These are phyloP conservation scores for Anisodus tanguticus DNA, from an alignment of 257 asterid species.

Conservation along the genomic window DNA sequence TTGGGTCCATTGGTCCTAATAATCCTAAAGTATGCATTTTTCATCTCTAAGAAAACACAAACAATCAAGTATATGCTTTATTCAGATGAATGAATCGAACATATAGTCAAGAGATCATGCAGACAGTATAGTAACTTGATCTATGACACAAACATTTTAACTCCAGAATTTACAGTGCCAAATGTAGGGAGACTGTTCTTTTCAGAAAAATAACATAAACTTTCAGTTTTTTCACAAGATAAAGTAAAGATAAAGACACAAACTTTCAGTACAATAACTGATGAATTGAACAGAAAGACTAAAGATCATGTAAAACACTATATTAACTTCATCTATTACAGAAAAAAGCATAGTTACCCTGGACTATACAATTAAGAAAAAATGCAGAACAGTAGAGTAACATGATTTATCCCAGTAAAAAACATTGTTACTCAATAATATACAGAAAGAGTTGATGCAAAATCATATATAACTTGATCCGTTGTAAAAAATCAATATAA, in stretches of 20 bases:
- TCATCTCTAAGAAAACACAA: background rate
- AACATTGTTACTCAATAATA: background rate
- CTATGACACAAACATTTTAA: background rate
- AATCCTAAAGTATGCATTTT: background rate
- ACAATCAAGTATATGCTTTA: background rate
- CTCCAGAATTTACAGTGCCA: constrained; percentile 1
- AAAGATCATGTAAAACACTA: background rate
- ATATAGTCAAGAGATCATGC: background rate
- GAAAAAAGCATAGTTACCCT: background rate
- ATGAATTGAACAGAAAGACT: background rate
- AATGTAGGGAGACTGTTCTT: background rate
- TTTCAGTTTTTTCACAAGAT: background rate
- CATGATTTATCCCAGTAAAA: background rate
- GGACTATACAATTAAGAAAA: background rate
- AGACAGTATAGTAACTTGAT: background rate
- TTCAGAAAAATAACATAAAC: background rate
- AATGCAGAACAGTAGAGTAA: background rate
- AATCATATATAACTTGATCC: background rate
- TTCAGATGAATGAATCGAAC: background rate
- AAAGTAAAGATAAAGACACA: background rate
- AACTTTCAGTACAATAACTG: background rate
- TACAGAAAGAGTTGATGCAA: background rate
- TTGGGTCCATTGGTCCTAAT: background rate
- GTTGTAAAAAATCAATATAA: background rate
- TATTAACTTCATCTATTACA: background rate